Evolutionary conservation across 371 early-diverging fungal genomes (phyloP).

Genomic region (Mortierella sp.): DNA sequence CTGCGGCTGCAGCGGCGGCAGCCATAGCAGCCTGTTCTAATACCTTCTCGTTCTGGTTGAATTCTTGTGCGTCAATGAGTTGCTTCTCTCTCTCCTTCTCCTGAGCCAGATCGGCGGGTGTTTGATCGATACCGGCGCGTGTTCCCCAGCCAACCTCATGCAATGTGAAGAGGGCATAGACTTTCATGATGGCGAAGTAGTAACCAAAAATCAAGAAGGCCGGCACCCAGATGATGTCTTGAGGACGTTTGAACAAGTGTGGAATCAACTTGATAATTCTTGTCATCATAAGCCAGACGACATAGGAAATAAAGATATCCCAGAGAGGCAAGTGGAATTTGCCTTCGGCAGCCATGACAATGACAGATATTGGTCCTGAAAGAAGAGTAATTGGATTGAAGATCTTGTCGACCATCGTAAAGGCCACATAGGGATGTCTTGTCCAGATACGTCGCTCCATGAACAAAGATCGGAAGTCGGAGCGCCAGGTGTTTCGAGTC

Average conservation of each 20-base stretch:
- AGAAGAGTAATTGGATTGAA: slow-evolving; percentile 79
- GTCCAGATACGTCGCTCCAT: slow-evolving; percentile 73
- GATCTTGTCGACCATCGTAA: slow-evolving; percentile 81
- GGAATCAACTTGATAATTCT: slow-evolving; percentile 78
- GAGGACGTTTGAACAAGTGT: slow-evolving; percentile 75
- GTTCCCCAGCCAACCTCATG: slow-evolving; percentile 83
- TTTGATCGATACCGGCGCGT: slow-evolving; percentile 62
- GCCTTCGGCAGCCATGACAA: slow-evolving; percentile 56
- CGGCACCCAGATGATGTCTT: slow-evolving; percentile 73
- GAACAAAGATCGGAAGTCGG: slow-evolving; percentile 74
- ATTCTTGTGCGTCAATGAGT: slow-evolving; percentile 12
- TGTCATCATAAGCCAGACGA: slow-evolving; percentile 74
- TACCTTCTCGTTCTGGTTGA: slow-evolving; percentile 12
- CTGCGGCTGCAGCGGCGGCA: slow-evolving; percentile 33
- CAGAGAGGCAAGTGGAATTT: slow-evolving; percentile 59
- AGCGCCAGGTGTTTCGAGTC: slow-evolving; percentile 86
- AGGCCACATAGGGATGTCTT: slow-evolving; percentile 78
- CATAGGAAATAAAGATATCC: slow-evolving; percentile 71
- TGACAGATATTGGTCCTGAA: slow-evolving; percentile 72
- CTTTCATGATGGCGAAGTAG: slow-evolving; percentile 77
- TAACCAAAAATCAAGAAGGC: slow-evolving; percentile 77
- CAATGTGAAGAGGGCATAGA: slow-evolving; percentile 76
- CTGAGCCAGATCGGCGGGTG: slow-evolving; percentile 35
- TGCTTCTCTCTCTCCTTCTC: slow-evolving; percentile 43
- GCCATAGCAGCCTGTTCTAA: slow-evolving; percentile 20